Evolutionary conservation across 345 rosid species (phyloP).

Genomic region (Gynandropsis gynandra): DNA sequence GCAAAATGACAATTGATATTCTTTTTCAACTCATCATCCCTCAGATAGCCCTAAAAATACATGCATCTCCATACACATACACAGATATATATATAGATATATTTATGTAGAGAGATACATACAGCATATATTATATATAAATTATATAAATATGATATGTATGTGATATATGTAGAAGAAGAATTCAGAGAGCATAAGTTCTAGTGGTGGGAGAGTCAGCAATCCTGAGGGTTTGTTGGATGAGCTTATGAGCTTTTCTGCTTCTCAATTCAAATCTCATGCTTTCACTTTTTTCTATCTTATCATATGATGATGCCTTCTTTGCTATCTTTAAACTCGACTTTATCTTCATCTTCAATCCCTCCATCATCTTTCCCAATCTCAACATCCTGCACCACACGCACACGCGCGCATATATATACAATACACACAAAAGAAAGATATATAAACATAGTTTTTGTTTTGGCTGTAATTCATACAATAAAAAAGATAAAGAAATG

Average conservation of each 20-base stretch:
- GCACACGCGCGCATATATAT: too few species aligned
- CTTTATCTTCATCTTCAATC: slow-evolving; percentile 64
- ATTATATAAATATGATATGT: background rate
- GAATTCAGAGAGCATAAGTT: slow-evolving; percentile 43
- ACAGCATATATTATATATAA: too few species aligned
- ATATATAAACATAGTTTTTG: background rate
- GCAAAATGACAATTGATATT: too few species aligned
- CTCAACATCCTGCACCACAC: slow-evolving; percentile 36
- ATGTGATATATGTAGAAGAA: slow-evolving; percentile 15
- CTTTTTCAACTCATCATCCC: too few species aligned
- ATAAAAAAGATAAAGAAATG: too few species aligned
- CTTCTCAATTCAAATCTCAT: slow-evolving; percentile 84
- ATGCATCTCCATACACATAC: too few species aligned
- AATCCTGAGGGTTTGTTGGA: slow-evolving; percentile 58
- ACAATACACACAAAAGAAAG: background rate
- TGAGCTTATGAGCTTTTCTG: slow-evolving; percentile 70
- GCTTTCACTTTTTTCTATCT: slow-evolving; percentile 92
- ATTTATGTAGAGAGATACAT: too few species aligned
- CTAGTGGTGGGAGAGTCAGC: slow-evolving; percentile 67
- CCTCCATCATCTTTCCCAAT: slow-evolving; percentile 43
- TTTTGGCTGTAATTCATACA: background rate
- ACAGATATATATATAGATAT: too few species aligned
- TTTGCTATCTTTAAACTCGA: slow-evolving; percentile 46
- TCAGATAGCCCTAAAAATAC: too few species aligned
- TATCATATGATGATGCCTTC: slow-evolving; percentile 38